A percentile compares a stretch with the other conserved stretches of the same genome.
These are phyloP conservation scores for Gossypium herbaceum DNA, from an alignment of 345 rosid genomes.

Conservation along the genomic window DNA sequence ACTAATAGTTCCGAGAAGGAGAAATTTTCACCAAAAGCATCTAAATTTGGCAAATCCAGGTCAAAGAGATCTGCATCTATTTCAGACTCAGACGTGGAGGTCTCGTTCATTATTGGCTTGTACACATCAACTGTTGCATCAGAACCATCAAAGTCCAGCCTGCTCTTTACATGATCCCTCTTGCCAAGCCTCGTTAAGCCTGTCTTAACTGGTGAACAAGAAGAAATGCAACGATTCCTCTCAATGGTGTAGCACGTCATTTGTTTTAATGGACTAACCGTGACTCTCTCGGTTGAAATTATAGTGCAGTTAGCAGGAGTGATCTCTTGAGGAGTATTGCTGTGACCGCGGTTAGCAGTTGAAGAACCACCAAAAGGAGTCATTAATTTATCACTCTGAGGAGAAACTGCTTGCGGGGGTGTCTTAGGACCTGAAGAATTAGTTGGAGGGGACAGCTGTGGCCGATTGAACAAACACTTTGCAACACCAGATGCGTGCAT, in stretches of 20 bases:
- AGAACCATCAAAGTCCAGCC: constrained; percentile 76
- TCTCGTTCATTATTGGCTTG: constrained; percentile 30
- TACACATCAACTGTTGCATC: constrained; percentile 36
- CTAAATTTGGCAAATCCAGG: constrained; percentile 63
- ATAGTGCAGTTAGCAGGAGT: constrained; percentile 64
- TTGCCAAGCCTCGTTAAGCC: constrained; percentile 37
- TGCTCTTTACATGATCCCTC: constrained; percentile 77
- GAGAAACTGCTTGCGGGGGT: constrained; percentile 50
- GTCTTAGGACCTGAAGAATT: constrained; percentile 52
- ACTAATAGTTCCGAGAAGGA: constrained; percentile 62
- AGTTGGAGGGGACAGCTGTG: constrained; percentile 30
- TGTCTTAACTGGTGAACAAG: constrained; percentile 64
- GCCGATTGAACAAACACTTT: constrained; percentile 65
- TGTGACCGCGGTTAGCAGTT: constrained; percentile 30
- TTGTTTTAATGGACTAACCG: constrained; percentile 67
- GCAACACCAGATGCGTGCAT: constrained; percentile 48
- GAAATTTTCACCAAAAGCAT: constrained; percentile 55
- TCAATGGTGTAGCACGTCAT: constrained; percentile 58
- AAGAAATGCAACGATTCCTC: constrained; percentile 67
- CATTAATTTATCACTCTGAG: constrained; percentile 33
- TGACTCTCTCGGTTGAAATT: constrained; percentile 58
- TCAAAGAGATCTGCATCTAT: constrained; percentile 54
- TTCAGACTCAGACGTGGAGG: constrained; percentile 57
- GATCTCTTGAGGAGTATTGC: constrained; percentile 38
- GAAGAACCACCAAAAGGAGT: constrained; percentile 35